Conservation (phyloP, 2,329 filamentous ascomycete genomes). For the Curvularia sp. region DNA sequence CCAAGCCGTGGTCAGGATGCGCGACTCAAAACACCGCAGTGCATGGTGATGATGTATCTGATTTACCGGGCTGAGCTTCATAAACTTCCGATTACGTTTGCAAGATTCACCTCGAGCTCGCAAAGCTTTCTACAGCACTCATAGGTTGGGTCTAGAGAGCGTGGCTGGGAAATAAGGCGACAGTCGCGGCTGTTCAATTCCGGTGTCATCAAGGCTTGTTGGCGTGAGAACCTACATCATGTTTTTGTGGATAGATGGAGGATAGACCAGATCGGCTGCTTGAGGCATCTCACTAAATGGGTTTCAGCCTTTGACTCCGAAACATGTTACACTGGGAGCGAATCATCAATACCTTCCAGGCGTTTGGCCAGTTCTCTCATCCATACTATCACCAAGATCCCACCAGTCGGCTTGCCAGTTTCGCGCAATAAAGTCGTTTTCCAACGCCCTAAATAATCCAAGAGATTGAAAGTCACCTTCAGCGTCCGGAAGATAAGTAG, state of each 20-base stretch:
- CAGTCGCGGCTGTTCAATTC: background rate
- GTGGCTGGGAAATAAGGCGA: background rate
- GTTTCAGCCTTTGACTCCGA: background rate
- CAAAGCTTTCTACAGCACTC: background rate
- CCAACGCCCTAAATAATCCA: conserved; percentile 38
- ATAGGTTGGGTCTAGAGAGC: background rate
- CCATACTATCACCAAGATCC: conserved; percentile 30
- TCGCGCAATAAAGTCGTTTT: conserved; percentile 39
- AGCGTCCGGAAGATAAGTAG: conserved; percentile 26
- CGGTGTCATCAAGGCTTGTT: background rate
- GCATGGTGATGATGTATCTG: background rate
- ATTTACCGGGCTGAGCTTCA: background rate
- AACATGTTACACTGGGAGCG: background rate
- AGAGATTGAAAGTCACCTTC: conserved; percentile 35
- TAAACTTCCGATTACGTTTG: background rate
- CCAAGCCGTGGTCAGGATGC: background rate
- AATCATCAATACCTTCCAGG: conserved; percentile 2
- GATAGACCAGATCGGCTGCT: background rate
- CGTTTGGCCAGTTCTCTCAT: conserved; percentile 4
- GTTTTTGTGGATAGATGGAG: background rate
- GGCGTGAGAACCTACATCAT: background rate
- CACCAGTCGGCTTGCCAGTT: conserved; percentile 44
- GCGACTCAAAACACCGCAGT: background rate
- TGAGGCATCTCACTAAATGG: background rate
- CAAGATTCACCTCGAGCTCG: background rate